phyloP scores from a whole-genome alignment of 1,284 basidiomycete genomes.

The Fomes fomentarius region DNA sequence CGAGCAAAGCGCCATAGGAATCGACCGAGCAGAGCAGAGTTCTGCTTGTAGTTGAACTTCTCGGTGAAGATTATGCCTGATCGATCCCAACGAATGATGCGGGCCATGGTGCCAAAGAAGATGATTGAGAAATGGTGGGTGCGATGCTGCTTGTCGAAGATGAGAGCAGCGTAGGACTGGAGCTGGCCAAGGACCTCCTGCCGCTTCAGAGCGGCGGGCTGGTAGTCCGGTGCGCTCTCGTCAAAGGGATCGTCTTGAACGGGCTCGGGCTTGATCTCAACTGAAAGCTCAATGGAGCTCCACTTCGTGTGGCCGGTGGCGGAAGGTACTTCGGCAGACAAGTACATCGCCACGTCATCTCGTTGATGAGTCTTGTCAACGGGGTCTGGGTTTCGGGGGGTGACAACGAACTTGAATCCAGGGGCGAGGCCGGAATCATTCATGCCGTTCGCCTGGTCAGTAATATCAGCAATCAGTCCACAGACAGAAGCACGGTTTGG shows the following conservation, averaged over 20 bases:
- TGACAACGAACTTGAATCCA: no score
- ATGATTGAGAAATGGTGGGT: constrained; percentile 3
- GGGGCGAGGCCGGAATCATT: no score
- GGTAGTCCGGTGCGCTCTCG: background rate
- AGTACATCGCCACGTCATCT: no score
- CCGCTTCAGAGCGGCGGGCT: background rate
- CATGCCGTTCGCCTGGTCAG: no score
- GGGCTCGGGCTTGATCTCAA: constrained; percentile 7
- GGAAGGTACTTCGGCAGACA: no score
- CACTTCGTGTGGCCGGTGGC: constrained; percentile 4
- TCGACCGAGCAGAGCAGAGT: background rate
- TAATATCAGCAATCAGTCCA: no score
- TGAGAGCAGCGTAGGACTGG: background rate
- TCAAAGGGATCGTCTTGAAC: constrained; percentile 10
- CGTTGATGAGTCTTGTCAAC: no score
- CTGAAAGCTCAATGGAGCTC: constrained; percentile 1
- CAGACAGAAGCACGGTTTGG: no score
- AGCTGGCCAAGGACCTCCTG: constrained; percentile 5
- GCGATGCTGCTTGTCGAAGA: constrained; percentile 6
- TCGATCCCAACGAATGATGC: constrained; percentile 12
- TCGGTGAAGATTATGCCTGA: constrained; percentile 6
- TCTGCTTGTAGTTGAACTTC: constrained; percentile 5
- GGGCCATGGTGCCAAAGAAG: background rate
- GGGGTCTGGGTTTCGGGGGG: no score
- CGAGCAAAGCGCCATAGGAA: constrained; percentile 4